These are phyloP conservation scores for Sporothrix brunneoviolacea DNA, from an alignment of 2,329 filamentous ascomycete genomes.

Conservation along the genomic window DNA sequence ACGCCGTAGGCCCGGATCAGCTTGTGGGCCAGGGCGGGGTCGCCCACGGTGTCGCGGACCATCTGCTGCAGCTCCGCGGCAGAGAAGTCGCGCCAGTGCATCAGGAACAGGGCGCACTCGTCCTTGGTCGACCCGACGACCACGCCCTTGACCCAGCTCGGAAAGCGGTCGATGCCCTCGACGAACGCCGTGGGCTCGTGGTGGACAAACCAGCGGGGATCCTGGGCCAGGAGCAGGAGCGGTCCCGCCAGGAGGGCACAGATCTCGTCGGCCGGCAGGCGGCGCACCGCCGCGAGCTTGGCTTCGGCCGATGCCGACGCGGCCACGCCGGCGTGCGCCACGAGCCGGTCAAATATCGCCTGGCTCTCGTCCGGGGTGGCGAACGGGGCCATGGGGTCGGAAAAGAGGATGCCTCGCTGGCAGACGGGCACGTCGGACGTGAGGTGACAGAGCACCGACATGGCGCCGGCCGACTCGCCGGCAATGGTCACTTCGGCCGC, in stretches of 20 bases:
- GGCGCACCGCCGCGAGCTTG: not conserved
- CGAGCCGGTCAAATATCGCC: not conserved
- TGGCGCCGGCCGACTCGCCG: conserved; percentile 37
- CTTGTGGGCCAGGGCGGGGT: not conserved
- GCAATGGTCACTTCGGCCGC: conserved; percentile 36
- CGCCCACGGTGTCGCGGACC: not conserved
- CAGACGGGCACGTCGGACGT: not conserved
- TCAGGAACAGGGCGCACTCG: not conserved
- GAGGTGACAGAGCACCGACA: not conserved
- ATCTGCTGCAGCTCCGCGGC: not conserved
- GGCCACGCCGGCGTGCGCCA: not conserved
- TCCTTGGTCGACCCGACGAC: not conserved
- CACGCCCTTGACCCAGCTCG: not conserved
- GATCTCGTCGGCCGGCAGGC: no score
- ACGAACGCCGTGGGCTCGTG: no score
- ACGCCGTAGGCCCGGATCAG: not conserved
- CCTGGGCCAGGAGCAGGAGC: no score
- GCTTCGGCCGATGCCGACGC: not conserved
- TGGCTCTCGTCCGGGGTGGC: no score
- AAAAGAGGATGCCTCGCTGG: no score
- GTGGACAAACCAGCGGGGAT: no score
- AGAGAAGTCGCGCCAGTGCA: not conserved
- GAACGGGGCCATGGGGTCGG: no score
- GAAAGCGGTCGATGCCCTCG: no score
- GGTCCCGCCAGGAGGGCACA: no score